phyloP scores from a whole-genome alignment of 2,329 filamentous ascomycete genomes.

The Neofusicoccum sp. region DNA sequence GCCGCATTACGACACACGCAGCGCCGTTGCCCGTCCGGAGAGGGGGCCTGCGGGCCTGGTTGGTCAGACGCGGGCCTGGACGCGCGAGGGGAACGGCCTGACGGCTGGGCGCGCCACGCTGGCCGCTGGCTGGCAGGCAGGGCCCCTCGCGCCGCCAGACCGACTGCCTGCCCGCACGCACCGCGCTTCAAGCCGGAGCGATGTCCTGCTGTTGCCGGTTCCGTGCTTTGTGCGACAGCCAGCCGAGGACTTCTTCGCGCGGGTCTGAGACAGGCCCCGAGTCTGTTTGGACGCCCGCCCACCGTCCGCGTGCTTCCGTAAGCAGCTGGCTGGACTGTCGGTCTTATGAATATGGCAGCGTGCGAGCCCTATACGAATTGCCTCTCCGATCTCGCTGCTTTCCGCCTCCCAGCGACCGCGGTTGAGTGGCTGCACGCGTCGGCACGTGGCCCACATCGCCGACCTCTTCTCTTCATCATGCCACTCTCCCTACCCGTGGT shows the following conservation, averaged over 20 bases:
- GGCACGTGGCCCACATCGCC: too few relatives aligned
- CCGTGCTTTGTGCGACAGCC: background rate
- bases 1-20: conserved; percentile 7
- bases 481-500: too few relatives aligned
- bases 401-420: too few relatives aligned
- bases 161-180: too few relatives aligned
- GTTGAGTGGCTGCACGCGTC: too few relatives aligned
- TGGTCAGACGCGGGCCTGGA: background rate
- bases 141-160: background rate
- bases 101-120: background rate
- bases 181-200: too few relatives aligned
- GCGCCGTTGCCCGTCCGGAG: background rate
- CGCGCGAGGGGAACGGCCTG: background rate
- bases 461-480: too few relatives aligned
- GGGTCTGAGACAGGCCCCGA: background rate
- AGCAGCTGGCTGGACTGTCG: conserved; percentile 5
- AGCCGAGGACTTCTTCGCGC: background rate
- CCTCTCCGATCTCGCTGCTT: too few relatives aligned
- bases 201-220: too few relatives aligned
- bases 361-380: too few relatives aligned
- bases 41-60: background rate
- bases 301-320: background rate
- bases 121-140: background rate
- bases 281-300: background rate
- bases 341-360: background rate